Evolutionary conservation across 768 basidiomycete genomes (phyloP).

Genomic region (Tubosaeta brunneosetosa): DNA sequence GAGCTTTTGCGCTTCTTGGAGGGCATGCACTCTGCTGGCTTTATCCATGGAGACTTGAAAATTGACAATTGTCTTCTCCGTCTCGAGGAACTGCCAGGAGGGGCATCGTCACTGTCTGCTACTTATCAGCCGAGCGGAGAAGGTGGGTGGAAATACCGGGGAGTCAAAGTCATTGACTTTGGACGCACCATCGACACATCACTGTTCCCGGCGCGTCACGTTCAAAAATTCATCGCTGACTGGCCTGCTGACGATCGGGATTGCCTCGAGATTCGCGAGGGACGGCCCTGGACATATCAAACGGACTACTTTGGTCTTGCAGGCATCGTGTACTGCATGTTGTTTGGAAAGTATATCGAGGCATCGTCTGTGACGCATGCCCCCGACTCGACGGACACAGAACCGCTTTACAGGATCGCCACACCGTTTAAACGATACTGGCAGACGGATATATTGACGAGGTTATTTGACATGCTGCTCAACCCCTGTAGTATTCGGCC

Average conservation of each 20-base stretch:
- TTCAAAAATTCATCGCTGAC: constrained; percentile 79
- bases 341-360: constrained; percentile 95
- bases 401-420: constrained; percentile 54
- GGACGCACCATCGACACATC: constrained; percentile 89
- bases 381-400: constrained; percentile 29
- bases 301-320: constrained; percentile 97
- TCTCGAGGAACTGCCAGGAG: constrained; percentile 76
- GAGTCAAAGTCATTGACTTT: constrained; percentile 93
- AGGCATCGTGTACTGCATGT: constrained; percentile 90
- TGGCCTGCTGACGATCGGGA: constrained; percentile 89
- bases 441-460: constrained; percentile 84
- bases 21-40: constrained; percentile 72
- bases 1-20: constrained; percentile 84
- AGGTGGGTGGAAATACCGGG: constrained; percentile 83
- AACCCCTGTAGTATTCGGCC: constrained; percentile 65
- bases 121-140: constrained; percentile 76
- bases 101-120: constrained; percentile 62
- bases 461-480: constrained; percentile 79
- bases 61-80: constrained; percentile 98
- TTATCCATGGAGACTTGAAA: constrained; percentile 98
- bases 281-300: constrained; percentile 87
- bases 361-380: constrained; percentile 48
- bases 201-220: constrained; percentile 60
- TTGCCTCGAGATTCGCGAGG: constrained; percentile 85
- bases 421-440: constrained; percentile 92